phyloP scores from a whole-genome alignment of 2,329 filamentous ascomycete species.

The Sporothrix luriei region DNA sequence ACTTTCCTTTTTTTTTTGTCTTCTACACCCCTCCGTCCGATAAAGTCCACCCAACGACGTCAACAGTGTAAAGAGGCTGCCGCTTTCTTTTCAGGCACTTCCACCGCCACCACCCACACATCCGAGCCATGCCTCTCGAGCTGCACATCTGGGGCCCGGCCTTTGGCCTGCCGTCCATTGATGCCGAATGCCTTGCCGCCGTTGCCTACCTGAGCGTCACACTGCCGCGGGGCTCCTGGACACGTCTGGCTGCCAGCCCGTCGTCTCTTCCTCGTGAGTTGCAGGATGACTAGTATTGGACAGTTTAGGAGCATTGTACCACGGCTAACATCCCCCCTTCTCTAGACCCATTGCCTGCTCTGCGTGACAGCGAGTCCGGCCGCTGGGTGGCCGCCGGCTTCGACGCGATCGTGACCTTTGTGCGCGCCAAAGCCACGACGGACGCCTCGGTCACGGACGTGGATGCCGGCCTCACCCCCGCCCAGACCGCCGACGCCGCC shows the following conservation, averaged over 20 bases:
- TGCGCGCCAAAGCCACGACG: slow-evolving; percentile 44
- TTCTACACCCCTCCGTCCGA: slow-evolving; percentile 4
- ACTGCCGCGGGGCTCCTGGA: slow-evolving; percentile 61
- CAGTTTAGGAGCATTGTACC: neutral
- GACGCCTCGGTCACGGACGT: slow-evolving; percentile 41
- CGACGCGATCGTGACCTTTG: slow-evolving; percentile 60
- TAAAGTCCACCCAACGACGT: slow-evolving; percentile 1
- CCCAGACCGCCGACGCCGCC: slow-evolving; percentile 51
- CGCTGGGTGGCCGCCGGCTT: slow-evolving; percentile 64
- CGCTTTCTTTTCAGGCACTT: neutral
- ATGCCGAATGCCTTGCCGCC: slow-evolving; percentile 83
- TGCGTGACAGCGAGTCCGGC: slow-evolving; percentile 53
- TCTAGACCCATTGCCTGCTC: slow-evolving; percentile 58
- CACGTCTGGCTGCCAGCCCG: slow-evolving; percentile 71
- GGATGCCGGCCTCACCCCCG: slow-evolving; percentile 47
- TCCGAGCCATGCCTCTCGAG: slow-evolving; percentile 56
- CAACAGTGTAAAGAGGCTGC: neutral
- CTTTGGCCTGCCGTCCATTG: slow-evolving; percentile 85
- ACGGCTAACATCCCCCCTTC: neutral
- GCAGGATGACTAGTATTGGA: neutral
- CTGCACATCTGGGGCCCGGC: slow-evolving; percentile 90
- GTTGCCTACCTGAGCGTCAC: slow-evolving; percentile 74
- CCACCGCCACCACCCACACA: neutral
- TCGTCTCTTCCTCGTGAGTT: slow-evolving; percentile 59
- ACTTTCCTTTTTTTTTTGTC: neutral